Base-by-base conservation (phyloP, 2,329 filamentous ascomycete genomes). In the Paecilomyces variotii region DNA sequence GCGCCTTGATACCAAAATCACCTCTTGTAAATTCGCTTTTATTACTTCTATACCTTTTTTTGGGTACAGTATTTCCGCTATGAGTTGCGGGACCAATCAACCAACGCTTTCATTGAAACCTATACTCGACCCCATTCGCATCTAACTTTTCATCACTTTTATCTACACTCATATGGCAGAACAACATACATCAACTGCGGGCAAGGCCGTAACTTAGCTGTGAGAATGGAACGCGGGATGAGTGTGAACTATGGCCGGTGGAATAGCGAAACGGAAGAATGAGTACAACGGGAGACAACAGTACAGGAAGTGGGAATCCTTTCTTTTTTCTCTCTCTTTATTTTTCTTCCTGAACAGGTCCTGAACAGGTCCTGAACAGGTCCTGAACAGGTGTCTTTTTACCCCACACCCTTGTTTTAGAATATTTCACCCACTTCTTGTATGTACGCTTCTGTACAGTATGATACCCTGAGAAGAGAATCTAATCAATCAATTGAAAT, bases 21-120 rank as follows among this genome's bases (percentile, higher is more conserved):
- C 39, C 39, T 24, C 39, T 9, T 45, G 39, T 24, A 45, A 14
- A 45, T 45, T 45, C 39, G 39, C 39, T 45, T 45, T 45, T n/a
- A n/a, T 12, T 39, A 10, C 14, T 19, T 19, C n/a, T 45, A 7
- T 14, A n/a, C 19, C 19, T 45, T 45, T 4, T 45, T 45, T 45
- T 24, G 39, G 19, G 14, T 7, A 14, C 39, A 45, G 39, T 9
- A 45, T 45, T 19, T 45, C 39, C 39, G 39, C 39, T 45, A 6
- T 32, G 30, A 32, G 5, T 10, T 10, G 30, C 30, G 30, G 45
- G 61, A 65, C 57, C 72, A 63, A 68, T 55, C 10, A 7, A 19
- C 56, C 39, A 45, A 45, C 9, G n/a, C n/a, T 45, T 45, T 45
- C 39, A 45, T 45, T 45, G 39, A 45, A 24, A n/a, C 2, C 30